Conservation (phyloP, 306 rosid species). For the Gynostemma pentaphyllum region DNA sequence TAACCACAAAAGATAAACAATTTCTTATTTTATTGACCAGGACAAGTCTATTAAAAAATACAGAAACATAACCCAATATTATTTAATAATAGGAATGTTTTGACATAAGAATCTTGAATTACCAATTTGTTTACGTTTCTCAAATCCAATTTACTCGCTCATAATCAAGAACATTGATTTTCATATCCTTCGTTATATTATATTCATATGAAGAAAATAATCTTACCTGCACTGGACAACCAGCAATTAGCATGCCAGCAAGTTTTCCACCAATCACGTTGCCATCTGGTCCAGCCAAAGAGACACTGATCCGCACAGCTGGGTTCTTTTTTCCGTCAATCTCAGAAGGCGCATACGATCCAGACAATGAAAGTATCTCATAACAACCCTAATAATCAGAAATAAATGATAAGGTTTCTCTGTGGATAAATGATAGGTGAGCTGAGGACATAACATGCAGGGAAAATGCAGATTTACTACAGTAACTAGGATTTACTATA, state of each 20-base stretch:
- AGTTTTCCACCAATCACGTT: conserved; percentile 12
- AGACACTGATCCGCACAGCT: conserved; percentile 11
- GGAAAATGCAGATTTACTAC: neutral
- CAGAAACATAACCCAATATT: neutral
- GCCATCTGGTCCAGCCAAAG: conserved; percentile 17
- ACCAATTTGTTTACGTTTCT: too few relatives aligned
- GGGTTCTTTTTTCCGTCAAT: neutral
- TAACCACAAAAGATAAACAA: neutral
- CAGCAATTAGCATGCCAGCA: conserved; percentile 12
- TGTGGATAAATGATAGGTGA: neutral
- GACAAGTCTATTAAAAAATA: neutral
- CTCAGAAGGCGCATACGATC: conserved; percentile 4
- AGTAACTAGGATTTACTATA: neutral
- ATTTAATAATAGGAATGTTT: neutral
- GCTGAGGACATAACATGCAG: neutral
- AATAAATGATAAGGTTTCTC: neutral
- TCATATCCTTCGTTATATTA: neutral
- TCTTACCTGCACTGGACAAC: conserved; percentile 15
- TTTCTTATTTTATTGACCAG: neutral
- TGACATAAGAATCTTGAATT: too few relatives aligned
- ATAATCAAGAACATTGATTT: neutral
- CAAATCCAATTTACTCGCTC: too few relatives aligned
- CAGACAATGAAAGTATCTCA: conserved; percentile 13
- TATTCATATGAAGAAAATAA: neutral
- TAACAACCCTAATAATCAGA: conserved; percentile 10